Percentiles rank a stretch among this genome's conserved stretches.
phyloP scores from a whole-genome alignment of 75 land plant species.

The Isoetes taiwanensis region DNA sequence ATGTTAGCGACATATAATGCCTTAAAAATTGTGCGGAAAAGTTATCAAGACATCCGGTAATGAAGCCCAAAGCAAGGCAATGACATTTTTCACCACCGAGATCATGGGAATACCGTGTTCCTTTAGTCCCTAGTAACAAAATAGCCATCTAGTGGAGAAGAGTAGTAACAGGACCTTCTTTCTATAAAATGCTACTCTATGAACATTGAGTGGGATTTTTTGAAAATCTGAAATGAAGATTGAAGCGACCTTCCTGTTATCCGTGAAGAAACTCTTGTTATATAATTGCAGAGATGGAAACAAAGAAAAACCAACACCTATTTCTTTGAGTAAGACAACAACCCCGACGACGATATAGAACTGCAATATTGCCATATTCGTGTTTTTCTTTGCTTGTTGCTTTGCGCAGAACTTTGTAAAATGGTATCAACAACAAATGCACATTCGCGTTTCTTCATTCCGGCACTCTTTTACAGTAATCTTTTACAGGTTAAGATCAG shows the following conservation, averaged over 20 bases:
- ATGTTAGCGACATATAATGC: constrained; percentile 60
- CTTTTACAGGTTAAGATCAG: constrained; percentile 17
- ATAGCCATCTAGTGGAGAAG: no score
- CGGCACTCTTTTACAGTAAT: constrained; percentile 72
- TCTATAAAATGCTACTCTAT: constrained; percentile 92
- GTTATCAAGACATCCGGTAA: constrained; percentile 50
- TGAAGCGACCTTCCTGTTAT: constrained; percentile 84
- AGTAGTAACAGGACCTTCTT: constrained; percentile 88
- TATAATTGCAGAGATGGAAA: background rate
- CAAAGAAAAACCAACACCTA: no score
- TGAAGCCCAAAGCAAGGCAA: constrained; percentile 65
- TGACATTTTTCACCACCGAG: constrained; percentile 55
- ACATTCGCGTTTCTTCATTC: constrained; percentile 92
- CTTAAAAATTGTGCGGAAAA: constrained; percentile 66
- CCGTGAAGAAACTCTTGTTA: constrained; percentile 20
- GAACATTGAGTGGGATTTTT: constrained; percentile 87
- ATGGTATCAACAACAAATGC: constrained; percentile 83
- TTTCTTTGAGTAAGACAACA: no score
- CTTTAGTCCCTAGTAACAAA: no score
- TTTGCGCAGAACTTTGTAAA: constrained; percentile 35
- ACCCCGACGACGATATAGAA: constrained; percentile 93
- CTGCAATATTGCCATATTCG: constrained; percentile 51
- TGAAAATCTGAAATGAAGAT: constrained; percentile 50
- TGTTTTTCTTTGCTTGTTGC: constrained; percentile 22
- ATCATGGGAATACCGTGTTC: background rate